A percentile compares a stretch with the other conserved stretches of the same genome.
Evolutionary conservation across 352 stramenopile genomes (phyloP).

Genomic region (Globisporangium iwayamae): DNA sequence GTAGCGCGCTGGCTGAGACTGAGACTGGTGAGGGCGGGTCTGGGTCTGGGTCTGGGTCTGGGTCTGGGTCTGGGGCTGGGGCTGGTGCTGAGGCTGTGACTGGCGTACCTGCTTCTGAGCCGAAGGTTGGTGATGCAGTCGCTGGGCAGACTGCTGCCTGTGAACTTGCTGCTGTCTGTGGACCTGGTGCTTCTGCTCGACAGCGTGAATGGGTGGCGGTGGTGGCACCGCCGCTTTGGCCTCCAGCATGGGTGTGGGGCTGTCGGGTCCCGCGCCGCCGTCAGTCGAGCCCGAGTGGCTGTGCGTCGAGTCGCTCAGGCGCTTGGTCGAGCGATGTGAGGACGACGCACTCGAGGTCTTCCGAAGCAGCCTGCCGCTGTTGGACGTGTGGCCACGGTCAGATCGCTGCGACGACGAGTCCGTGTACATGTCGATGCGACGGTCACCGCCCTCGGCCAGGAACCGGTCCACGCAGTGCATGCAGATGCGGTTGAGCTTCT

Average conservation of each 20-base stretch:
- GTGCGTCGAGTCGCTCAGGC: slow-evolving; percentile 7
- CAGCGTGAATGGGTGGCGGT: background rate
- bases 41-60: background rate
- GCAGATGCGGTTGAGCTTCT: slow-evolving; percentile 71
- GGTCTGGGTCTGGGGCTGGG: background rate
- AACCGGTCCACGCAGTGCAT: slow-evolving; percentile 50
- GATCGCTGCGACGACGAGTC: slow-evolving; percentile 7
- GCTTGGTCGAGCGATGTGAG: slow-evolving; percentile 5
- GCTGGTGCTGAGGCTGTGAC: background rate
- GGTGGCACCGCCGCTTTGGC: background rate
- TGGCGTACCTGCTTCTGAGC: background rate
- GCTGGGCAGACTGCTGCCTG: background rate
- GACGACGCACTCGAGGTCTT: slow-evolving; percentile 11
- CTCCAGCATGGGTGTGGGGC: slow-evolving; percentile 13
- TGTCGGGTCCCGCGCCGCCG: background rate
- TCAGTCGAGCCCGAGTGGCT: slow-evolving; percentile 6
- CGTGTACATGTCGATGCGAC: slow-evolving; percentile 20
- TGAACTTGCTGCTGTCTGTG: background rate
- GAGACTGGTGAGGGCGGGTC: background rate
- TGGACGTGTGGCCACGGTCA: background rate
- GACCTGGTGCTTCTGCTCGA: background rate
- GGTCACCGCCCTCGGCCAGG: slow-evolving; percentile 2
- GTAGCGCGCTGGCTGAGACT: background rate
- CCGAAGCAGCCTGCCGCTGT: background rate
- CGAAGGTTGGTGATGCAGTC: background rate